Evolutionary conservation across 208 protist genomes (phyloP).

Genomic region (Wallacemonas sp.): DNA sequence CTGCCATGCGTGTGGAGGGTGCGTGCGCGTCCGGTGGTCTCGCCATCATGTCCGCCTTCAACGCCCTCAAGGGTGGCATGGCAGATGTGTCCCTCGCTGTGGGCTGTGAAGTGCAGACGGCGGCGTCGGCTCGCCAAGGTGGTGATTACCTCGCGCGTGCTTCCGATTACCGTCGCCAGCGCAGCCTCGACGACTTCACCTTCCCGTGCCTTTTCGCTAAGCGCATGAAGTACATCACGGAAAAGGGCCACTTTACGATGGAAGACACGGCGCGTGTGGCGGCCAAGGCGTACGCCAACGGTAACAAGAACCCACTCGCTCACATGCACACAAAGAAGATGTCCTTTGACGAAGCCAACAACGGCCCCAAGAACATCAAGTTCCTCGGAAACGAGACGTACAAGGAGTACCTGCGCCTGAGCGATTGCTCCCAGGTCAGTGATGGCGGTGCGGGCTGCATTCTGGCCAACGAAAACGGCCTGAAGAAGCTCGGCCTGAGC

Average conservation of each 20-base stretch:
- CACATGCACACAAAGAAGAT: constrained; percentile 87
- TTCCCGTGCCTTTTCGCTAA: constrained; percentile 92
- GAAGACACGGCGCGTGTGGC: constrained; percentile 86
- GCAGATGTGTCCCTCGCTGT: constrained; percentile 72
- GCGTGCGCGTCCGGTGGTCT: constrained; percentile 91
- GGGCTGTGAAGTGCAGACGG: constrained; percentile 91
- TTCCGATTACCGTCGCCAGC: constrained; percentile 84
- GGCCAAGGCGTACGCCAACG: constrained; percentile 90
- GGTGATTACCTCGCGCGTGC: constrained; percentile 91
- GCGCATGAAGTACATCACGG: constrained; percentile 80
- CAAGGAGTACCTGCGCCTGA: constrained; percentile 78
- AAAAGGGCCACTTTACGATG: constrained; percentile 77
- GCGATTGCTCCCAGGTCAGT: constrained; percentile 91
- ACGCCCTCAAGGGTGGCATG: constrained; percentile 62
- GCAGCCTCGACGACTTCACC: constrained; percentile 89
- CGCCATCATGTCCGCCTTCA: constrained; percentile 54
- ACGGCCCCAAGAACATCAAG: constrained; percentile 59
- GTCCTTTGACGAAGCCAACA: constrained; percentile 63
- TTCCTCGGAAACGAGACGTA: constrained; percentile 88
- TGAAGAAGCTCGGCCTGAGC: constrained; percentile 76
- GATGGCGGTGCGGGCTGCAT: constrained; percentile 86
- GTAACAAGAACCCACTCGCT: constrained; percentile 85
- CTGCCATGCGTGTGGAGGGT: constrained; percentile 83
- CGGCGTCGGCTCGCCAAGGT: constrained; percentile 70
- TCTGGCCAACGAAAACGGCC: constrained; percentile 77